Percentiles rank a stretch among this genome's conserved stretches.
phyloP scores from a whole-genome alignment of 2,329 filamentous ascomycete species.

The Apiospora marii region DNA sequence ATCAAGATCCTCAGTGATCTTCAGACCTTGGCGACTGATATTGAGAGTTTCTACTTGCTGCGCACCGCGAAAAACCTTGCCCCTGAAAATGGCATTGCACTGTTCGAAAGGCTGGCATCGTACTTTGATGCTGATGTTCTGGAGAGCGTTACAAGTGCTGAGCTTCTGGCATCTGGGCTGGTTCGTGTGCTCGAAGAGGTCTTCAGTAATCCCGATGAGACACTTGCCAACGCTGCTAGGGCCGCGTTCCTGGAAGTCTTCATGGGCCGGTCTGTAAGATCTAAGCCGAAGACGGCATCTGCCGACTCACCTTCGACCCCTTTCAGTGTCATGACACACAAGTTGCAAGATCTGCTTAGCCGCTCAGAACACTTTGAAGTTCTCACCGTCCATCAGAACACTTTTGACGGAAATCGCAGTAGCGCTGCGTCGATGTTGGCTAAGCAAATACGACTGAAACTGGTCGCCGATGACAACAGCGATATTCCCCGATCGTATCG shows the following conservation, averaged over 20 bases:
- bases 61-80: conserved; percentile 55
- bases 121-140: conserved; percentile 91
- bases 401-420: conserved; percentile 87
- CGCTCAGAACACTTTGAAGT: conserved; percentile 98
- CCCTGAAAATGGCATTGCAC: conserved; percentile 61
- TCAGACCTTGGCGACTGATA: conserved; percentile 73
- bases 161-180: conserved; percentile 88
- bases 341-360: conserved; percentile 94
- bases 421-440: conserved; percentile 95
- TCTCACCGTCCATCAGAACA: conserved; percentile 91
- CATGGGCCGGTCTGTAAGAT: conserved; percentile 78
- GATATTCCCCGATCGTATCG: conserved; percentile 87
- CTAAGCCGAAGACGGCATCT: conserved; percentile 69
- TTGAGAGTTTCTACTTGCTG: conserved; percentile 74
- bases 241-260: conserved; percentile 90
- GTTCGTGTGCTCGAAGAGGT: conserved; percentile 84
- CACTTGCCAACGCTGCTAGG: conserved; percentile 71
- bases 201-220: conserved; percentile 75
- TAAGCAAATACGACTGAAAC: conserved; percentile 89
- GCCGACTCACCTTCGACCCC: conserved; percentile 78
- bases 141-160: conserved; percentile 94
- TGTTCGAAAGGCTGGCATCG: conserved; percentile 79
- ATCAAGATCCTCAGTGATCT: conserved; percentile 77
- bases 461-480: conserved; percentile 88
- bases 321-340: conserved; percentile 90